Base-by-base conservation (phyloP, 2,329 filamentous ascomycete genomes). In the Stagonosporopsis vannaccii region DNA sequence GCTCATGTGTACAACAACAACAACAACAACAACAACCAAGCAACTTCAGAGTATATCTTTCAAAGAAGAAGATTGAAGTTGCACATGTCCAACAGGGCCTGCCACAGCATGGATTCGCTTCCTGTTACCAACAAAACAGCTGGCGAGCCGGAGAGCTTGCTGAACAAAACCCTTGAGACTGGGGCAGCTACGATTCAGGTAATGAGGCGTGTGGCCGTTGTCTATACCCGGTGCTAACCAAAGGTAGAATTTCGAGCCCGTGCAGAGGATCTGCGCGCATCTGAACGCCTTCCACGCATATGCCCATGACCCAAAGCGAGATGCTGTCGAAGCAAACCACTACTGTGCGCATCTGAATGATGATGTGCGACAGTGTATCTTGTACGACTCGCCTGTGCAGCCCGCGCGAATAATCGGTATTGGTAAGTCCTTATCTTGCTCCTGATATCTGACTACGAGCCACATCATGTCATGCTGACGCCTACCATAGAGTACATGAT, bases 261-360 rank as follows among this genome's bases (percentile, higher is more conserved):
- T 91, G 6, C 88, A 91, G 67, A 85, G 86, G 49, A 84, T 96
- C 44, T 95, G 91, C 75, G 91, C 90, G 1, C 90, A 94, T 70
- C 81, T 96, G 1, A 93, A 95, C 67, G 91, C 90, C n/a, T 93
- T 93, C 69, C 92, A 96, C 69, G 86, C 88, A 43, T 95, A 95
- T 70, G 88, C 87, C n/a, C 82, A 86, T 23, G 89, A 94, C 41
- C 86, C 87, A 0, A 82, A 79, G 1, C 86, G 90, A 6, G 48
- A 52, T 13, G 82, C 80, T 35, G 87, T 96, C 1, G 90, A 95
- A 72, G 80, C 91, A 0, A 92, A 95, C 70, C 91, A 96, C 74
- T 96, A 95, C 77, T 96, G 92, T 72, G 84, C 88, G 1, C 91
- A 95, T 67, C 67, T 95, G 4, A 92, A 84, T 58, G 83, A 88